Conservation (phyloP, 208 protist species). For the Phytomonas sp. region DNA sequence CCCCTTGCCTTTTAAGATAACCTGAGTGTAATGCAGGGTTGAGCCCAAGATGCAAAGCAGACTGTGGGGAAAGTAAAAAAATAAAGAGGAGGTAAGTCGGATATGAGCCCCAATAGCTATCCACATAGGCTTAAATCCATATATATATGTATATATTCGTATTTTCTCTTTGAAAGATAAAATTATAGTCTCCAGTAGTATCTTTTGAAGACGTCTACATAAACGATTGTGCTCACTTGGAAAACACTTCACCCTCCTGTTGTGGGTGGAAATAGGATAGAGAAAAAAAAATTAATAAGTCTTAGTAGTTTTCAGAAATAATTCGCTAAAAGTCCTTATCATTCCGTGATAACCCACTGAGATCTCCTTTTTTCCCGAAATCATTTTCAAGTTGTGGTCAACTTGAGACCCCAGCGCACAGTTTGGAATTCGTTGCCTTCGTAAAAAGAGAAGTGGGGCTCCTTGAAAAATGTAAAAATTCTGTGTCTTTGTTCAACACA, state of each 20-base stretch:
- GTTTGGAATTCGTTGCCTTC: background rate
- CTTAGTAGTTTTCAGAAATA: background rate
- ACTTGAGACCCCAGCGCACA: background rate
- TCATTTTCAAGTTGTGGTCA: background rate
- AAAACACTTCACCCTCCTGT: background rate
- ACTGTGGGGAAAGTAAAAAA: background rate
- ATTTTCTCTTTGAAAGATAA: background rate
- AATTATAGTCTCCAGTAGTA: background rate
- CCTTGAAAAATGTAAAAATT: background rate
- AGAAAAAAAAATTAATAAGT: background rate
- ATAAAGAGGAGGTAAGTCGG: background rate
- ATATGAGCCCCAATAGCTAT: background rate
- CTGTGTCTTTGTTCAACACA: background rate
- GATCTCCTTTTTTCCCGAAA: background rate
- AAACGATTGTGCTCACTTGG: background rate
- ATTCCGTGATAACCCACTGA: background rate
- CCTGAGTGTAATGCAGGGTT: background rate
- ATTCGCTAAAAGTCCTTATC: background rate
- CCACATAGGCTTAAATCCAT: background rate
- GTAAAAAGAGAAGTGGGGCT: background rate
- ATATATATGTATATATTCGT: background rate
- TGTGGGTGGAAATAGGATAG: background rate
- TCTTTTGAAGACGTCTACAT: background rate
- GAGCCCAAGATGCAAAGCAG: background rate
- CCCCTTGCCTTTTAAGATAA: background rate